Evolutionary conservation across 129 eudicot species (phyloP).

Genomic region (Pulicaria dysenterica): DNA sequence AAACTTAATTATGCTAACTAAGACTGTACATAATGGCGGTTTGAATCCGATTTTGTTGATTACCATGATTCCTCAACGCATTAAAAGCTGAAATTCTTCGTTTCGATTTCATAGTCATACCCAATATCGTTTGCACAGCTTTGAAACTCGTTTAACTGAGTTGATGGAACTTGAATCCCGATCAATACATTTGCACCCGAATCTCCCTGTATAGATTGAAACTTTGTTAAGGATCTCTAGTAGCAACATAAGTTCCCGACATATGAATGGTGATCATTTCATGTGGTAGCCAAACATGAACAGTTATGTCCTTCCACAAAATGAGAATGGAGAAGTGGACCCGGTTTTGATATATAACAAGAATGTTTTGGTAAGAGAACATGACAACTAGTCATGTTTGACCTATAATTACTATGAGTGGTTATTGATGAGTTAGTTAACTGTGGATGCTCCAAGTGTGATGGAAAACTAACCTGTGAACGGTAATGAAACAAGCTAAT

Average conservation of each 20-base stretch:
- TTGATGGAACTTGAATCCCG: slow-evolving; percentile 65
- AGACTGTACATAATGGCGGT: no score
- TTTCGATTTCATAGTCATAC: slow-evolving; percentile 68
- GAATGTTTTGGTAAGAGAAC: no score
- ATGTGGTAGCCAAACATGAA: no score
- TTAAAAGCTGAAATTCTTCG: slow-evolving; percentile 61
- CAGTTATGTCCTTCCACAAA: no score
- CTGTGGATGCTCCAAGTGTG: background rate
- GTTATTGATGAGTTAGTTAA: no score
- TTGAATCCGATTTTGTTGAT: no score
- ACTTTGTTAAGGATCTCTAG: background rate
- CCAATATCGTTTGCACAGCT: slow-evolving; percentile 67
- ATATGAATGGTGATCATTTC: background rate
- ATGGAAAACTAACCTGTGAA: slow-evolving; percentile 56
- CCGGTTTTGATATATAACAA: no score
- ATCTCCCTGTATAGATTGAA: slow-evolving; percentile 57
- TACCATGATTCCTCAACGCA: slow-evolving; percentile 45
- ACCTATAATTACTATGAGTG: no score
- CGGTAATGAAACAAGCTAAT: slow-evolving; percentile 92
- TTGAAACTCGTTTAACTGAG: slow-evolving; percentile 57
- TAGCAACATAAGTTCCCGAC: background rate
- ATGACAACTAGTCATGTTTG: no score
- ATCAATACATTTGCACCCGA: slow-evolving; percentile 82
- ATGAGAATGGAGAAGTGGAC: background rate
- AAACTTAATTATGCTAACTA: no score